phyloP scores from a whole-genome alignment of 352 stramenopile species.

The Globisporangium radiosum region DNA sequence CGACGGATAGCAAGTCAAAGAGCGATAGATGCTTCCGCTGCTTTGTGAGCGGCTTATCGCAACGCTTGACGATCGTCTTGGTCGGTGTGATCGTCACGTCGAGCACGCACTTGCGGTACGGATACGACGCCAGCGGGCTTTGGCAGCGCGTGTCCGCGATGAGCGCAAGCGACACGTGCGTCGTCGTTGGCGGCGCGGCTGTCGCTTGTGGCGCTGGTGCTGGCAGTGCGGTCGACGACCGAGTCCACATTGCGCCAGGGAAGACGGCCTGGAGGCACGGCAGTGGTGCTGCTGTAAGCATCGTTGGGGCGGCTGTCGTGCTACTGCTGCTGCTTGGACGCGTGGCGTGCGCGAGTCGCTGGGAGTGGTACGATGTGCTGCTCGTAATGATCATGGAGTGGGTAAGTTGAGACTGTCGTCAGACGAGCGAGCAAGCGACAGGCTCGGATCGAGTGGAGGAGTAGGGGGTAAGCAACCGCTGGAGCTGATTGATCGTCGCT shows the following conservation, averaged over 20 bases:
- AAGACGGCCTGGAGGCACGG: conserved; percentile 12
- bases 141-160: background rate
- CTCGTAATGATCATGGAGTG: conserved; percentile 4
- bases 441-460: background rate
- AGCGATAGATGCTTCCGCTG: conserved; percentile 39
- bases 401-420: background rate
- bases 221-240: background rate
- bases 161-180: too few relatives aligned
- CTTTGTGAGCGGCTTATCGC: conserved; percentile 16
- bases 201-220: background rate
- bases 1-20: conserved; percentile 41
- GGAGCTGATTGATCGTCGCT: conserved; percentile 11
- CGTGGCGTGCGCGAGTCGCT: background rate
- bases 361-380: conserved; percentile 3
- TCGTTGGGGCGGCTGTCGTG: background rate
- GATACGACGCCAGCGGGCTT: conserved; percentile 2
- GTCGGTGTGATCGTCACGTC: conserved; percentile 28
- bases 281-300: background rate
- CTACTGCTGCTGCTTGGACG: background rate
- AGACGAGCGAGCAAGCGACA: too few relatives aligned
- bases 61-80: conserved; percentile 16
- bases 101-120: conserved; percentile 19
- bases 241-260: conserved; percentile 3
- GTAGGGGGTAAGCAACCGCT: conserved; percentile 7
- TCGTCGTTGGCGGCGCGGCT: background rate